Evolutionary conservation across 805 yeast species (phyloP).

Genomic region (Yarrowia bubula): DNA sequence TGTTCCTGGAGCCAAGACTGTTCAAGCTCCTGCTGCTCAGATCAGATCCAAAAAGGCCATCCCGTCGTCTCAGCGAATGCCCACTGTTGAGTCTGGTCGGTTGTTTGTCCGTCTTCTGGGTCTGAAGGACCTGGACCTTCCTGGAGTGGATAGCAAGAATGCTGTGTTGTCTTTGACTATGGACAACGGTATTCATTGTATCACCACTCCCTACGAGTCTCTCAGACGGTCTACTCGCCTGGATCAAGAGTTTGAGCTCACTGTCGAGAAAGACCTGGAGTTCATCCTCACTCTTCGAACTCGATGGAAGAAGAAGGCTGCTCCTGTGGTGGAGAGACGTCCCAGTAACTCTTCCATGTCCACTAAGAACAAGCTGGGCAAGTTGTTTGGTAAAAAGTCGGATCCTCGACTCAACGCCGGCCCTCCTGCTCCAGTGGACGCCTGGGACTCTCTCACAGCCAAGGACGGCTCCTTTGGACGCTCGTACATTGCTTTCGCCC

Average conservation of each 20-base stretch:
- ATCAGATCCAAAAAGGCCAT: background rate
- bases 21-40: background rate
- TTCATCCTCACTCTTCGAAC: constrained; percentile 61
- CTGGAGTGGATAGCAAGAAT: constrained; percentile 44
- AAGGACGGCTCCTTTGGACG: constrained; percentile 27
- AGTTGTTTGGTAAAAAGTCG: constrained; percentile 27
- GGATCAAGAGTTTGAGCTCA: constrained; percentile 75
- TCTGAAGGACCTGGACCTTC: constrained; percentile 43
- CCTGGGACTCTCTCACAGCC: constrained; percentile 15
- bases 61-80: constrained; percentile 25
- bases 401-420: background rate
- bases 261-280: constrained; percentile 59
- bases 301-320: background rate
- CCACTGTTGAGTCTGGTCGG: constrained; percentile 31
- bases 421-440: background rate
- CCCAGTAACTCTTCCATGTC: constrained; percentile 15
- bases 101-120: constrained; percentile 34
- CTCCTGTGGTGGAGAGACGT: constrained; percentile 5
- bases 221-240: constrained; percentile 39
- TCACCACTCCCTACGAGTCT: constrained; percentile 56
- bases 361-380: constrained; percentile 20
- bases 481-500: constrained; percentile 57
- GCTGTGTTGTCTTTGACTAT: constrained; percentile 51
- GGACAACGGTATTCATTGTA: constrained; percentile 78
- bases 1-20: background rate